Evolutionary conservation across 1,139 yeast genomes (phyloP).

Genomic region (Saccharomyces hybrid): DNA sequence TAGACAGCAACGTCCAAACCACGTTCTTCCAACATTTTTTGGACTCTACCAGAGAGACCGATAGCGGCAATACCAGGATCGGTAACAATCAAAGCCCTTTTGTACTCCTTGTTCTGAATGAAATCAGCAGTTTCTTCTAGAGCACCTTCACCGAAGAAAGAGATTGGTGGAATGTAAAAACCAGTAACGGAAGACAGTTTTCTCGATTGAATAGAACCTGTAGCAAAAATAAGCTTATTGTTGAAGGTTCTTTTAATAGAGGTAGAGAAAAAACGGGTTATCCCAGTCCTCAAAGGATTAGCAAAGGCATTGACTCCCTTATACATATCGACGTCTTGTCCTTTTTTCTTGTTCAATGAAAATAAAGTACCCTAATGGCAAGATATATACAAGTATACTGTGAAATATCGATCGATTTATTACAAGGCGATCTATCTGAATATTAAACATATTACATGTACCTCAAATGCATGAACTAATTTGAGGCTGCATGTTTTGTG

Average conservation of each 20-base stretch:
- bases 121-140: constrained; percentile 15
- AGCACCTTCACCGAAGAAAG: constrained; percentile 20
- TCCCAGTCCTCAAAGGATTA: neutral
- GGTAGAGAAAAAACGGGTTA: neutral
- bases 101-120: constrained; percentile 12
- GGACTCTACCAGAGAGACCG: constrained; percentile 14
- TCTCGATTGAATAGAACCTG: neutral
- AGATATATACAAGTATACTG: neutral
- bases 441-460: neutral
- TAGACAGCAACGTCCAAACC: constrained; percentile 13
- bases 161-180: constrained; percentile 17
- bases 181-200: constrained; percentile 13
- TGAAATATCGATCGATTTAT: neutral
- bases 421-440: neutral
- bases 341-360: neutral
- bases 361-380: neutral
- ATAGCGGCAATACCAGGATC: constrained; percentile 20
- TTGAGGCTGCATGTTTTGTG: neutral
- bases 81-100: constrained; percentile 14
- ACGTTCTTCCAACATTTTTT: constrained; percentile 9
- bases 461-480: neutral
- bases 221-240: neutral
- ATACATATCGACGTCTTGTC: neutral
- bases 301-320: neutral
- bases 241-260: neutral